A percentile compares a stretch with the other conserved stretches of the same genome.
Conservation (phyloP, 371 early-diverging fungal species). For the Parasitella parasitica region DNA sequence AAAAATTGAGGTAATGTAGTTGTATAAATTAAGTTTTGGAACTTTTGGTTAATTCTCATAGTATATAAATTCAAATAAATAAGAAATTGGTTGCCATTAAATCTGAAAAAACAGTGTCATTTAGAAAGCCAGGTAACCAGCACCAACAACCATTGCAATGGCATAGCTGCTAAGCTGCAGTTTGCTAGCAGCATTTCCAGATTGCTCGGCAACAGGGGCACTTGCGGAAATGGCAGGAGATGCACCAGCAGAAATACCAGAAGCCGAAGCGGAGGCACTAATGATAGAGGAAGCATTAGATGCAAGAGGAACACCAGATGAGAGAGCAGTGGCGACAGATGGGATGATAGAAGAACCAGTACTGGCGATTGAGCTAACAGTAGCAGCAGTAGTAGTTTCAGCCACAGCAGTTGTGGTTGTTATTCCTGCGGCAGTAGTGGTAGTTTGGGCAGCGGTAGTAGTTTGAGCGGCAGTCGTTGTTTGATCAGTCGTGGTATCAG, state of each 20-base stretch:
- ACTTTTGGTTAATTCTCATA: background rate
- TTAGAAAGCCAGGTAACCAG: slow-evolving; percentile 16
- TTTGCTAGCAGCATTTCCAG: background rate
- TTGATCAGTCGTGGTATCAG: background rate
- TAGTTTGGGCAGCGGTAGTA: background rate
- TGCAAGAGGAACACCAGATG: background rate
- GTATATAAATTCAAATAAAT: no score
- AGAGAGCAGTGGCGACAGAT: background rate
- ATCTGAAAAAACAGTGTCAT: background rate
- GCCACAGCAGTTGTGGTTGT: background rate
- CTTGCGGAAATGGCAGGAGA: background rate
- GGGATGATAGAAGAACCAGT: background rate
- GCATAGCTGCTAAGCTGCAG: slow-evolving; percentile 3
- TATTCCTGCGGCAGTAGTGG: background rate
- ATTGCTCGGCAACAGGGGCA: background rate
- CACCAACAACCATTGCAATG: slow-evolving; percentile 7
- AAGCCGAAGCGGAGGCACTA: background rate
- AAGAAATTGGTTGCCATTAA: background rate
- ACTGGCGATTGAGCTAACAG: slow-evolving; percentile 23
- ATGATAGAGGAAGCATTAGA: background rate
- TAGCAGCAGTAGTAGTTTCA: background rate
- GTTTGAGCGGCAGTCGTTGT: background rate
- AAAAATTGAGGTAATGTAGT: background rate
- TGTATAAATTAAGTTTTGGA: background rate
- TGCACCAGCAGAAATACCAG: background rate